These are phyloP conservation scores for Tanacetum coccineum DNA, from an alignment of 129 eudicot genomes.

Conservation along the genomic window DNA sequence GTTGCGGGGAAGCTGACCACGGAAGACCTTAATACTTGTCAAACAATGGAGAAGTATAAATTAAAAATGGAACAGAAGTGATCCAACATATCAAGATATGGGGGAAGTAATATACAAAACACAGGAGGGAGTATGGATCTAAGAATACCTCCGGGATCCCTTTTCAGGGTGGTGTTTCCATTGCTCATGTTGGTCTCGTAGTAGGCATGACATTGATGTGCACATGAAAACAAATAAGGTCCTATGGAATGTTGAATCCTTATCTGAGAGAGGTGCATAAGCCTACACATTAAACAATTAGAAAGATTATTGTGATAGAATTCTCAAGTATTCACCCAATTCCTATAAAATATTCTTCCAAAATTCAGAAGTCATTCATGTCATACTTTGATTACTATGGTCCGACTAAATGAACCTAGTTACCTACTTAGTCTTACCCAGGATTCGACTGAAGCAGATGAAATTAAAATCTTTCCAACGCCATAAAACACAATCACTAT, in stretches of 20 bases:
- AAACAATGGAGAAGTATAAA: constrained; percentile 10
- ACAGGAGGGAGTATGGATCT: neutral
- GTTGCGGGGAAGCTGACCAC: constrained; percentile 67
- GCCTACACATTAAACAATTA: constrained; percentile 34
- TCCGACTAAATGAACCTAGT: neutral
- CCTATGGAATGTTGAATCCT: constrained; percentile 75
- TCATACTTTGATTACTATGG: neutral
- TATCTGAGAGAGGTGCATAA: constrained; percentile 68
- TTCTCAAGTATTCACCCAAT: neutral
- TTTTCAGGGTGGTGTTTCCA: constrained; percentile 63
- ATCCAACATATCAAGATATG: neutral
- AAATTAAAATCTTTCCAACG: too few relatives aligned
- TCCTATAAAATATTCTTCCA: neutral
- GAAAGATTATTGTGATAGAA: neutral
- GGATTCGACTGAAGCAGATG: too few relatives aligned
- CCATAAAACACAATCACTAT: neutral
- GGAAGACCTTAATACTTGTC: constrained; percentile 74
- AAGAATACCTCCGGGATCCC: constrained; percentile 61
- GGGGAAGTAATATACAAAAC: neutral
- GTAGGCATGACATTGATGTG: constrained; percentile 75
- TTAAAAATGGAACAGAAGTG: neutral
- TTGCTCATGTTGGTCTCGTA: constrained; percentile 84
- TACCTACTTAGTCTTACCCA: too few relatives aligned
- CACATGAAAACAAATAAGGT: constrained; percentile 77
- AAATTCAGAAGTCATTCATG: neutral